Evolutionary conservation across 176 grass and related monocot genomes (phyloP).

Genomic region (Puya raimondii): DNA sequence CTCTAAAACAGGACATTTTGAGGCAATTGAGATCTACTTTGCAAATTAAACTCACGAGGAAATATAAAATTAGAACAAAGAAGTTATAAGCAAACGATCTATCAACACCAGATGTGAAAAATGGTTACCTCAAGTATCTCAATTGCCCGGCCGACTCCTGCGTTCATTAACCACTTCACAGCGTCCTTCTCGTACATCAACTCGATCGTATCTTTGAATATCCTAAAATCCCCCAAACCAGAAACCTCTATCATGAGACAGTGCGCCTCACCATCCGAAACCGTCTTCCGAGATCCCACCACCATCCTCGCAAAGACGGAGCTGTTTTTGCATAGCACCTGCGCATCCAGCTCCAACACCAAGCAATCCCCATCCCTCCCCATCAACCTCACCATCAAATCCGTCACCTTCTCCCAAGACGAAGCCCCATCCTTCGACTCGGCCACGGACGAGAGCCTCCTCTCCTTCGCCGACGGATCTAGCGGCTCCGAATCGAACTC

Average conservation of each 20-base stretch:
- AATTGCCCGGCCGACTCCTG: conserved; percentile 47
- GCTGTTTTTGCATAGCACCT: conserved; percentile 44
- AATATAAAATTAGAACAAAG: neutral
- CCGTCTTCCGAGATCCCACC: too few relatives aligned
- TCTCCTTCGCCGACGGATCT: conserved; percentile 17
- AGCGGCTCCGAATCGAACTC: conserved; percentile 41
- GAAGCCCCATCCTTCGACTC: conserved; percentile 11
- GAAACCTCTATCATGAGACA: conserved; percentile 38
- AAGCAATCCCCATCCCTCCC: conserved; percentile 38
- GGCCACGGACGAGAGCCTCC: conserved; percentile 23
- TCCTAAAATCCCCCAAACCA: conserved; percentile 47
- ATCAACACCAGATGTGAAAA: neutral
- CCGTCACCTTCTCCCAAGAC: neutral
- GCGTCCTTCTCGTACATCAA: conserved; percentile 53
- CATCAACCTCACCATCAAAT: conserved; percentile 40
- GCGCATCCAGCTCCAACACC: conserved; percentile 46
- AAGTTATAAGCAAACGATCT: neutral
- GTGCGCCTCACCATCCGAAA: conserved; percentile 4
- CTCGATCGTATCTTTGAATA: conserved; percentile 58
- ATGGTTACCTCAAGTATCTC: conserved; percentile 68
- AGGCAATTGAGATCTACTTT: neutral
- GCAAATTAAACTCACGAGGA: neutral
- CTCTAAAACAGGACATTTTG: too few relatives aligned
- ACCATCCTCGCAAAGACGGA: conserved; percentile 40
- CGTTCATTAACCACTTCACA: conserved; percentile 42